phyloP scores from a whole-genome alignment of 805 yeast genomes.

The Jamesozyma piceae region DNA sequence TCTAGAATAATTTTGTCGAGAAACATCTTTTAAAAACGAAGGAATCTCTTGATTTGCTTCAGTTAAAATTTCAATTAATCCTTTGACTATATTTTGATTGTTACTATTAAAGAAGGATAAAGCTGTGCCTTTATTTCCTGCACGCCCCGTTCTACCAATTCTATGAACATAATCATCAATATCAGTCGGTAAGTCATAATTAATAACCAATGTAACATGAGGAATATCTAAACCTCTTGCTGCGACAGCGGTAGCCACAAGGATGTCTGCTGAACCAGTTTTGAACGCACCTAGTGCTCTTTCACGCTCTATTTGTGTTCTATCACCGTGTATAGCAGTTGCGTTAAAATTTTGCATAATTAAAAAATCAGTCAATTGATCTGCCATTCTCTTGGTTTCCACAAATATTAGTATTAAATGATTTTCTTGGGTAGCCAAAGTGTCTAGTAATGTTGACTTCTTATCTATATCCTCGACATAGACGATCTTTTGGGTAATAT shows the following conservation, averaged over 20 bases:
- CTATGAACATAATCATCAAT: constrained; percentile 98
- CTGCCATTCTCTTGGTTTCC: constrained; percentile 98
- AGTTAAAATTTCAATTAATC: constrained; percentile 68
- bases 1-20: constrained; percentile 61
- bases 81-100: constrained; percentile 80
- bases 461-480: constrained; percentile 90
- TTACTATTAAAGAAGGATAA: constrained; percentile 95
- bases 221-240: constrained; percentile 99
- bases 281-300: constrained; percentile 88
- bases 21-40: constrained; percentile 63
- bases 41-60: constrained; percentile 98
- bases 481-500: constrained; percentile 85
- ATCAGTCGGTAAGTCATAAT: constrained; percentile 91
- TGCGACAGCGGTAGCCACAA: constrained; percentile 98
- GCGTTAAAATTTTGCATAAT: constrained; percentile 85
- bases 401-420: constrained; percentile 90
- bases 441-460: constrained; percentile 77
- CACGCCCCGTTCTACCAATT: constrained; percentile 99
- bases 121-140: constrained; percentile 96
- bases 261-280: constrained; percentile 78
- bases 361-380: constrained; percentile 81
- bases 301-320: constrained; percentile 95
- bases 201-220: constrained; percentile 92
- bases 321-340: constrained; percentile 96
- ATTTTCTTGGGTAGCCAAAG: constrained; percentile 64